phyloP scores from a whole-genome alignment of 2,329 filamentous ascomycete species.

The Colletotrichum acutatum region DNA sequence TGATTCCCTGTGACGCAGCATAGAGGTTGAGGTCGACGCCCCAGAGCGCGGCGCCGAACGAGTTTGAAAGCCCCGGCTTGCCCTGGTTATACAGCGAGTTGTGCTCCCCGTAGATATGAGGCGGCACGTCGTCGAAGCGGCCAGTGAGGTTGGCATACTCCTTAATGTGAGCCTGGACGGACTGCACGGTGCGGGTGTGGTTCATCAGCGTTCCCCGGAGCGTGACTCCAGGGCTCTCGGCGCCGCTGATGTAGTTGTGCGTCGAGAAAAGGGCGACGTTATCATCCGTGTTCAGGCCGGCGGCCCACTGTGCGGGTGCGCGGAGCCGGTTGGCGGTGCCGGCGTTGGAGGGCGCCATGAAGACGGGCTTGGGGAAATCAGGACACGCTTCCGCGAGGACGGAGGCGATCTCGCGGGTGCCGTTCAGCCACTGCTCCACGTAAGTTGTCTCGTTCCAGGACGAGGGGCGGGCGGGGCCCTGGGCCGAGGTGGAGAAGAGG shows the following conservation, averaged over 20 bases:
- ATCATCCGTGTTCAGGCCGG: slow-evolving; percentile 60
- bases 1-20: slow-evolving; percentile 65
- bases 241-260: slow-evolving; percentile 74
- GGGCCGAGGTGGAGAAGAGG: slow-evolving; percentile 63
- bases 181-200: slow-evolving; percentile 63
- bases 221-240: slow-evolving; percentile 68
- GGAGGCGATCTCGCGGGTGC: slow-evolving; percentile 59
- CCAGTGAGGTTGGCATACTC: slow-evolving; percentile 54
- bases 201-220: slow-evolving; percentile 73
- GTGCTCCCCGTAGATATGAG: slow-evolving; percentile 69
- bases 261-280: slow-evolving; percentile 65
- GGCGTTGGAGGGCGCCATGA: slow-evolving; percentile 68
- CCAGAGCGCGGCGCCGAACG: slow-evolving; percentile 75
- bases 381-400: slow-evolving; percentile 62
- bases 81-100: slow-evolving; percentile 74
- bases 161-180: slow-evolving; percentile 59
- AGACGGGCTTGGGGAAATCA: slow-evolving; percentile 56
- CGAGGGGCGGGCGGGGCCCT: slow-evolving; percentile 61
- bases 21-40: slow-evolving; percentile 71
- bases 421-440: slow-evolving; percentile 68
- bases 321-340: slow-evolving; percentile 63
- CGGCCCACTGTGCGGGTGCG: slow-evolving; percentile 60
- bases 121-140: slow-evolving; percentile 58
- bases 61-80: slow-evolving; percentile 69
- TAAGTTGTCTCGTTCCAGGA: slow-evolving; percentile 66